A percentile compares a stretch with the other conserved stretches of the same genome.
Conservation (phyloP, 2,329 filamentous ascomycete species). For the Bipolaris bicolor region DNA sequence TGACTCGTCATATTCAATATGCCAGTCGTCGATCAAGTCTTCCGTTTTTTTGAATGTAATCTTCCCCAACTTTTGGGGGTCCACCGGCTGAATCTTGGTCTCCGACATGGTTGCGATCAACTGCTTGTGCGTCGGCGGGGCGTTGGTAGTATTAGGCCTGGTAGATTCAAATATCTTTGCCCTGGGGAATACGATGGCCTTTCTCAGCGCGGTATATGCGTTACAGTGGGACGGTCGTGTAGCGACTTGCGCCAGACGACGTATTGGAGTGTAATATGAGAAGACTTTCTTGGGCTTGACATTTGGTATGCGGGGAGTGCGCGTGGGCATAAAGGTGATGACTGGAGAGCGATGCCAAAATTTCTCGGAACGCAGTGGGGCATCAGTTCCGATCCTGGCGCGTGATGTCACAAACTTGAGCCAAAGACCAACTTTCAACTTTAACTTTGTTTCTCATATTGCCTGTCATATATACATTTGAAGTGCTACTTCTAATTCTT, state of each 20-base stretch:
- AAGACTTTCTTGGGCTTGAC: constrained; percentile 32
- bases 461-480: not conserved
- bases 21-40: constrained; percentile 46
- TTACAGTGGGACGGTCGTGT: constrained; percentile 21
- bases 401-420: constrained; percentile 27
- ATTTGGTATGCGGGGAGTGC: constrained; percentile 43
- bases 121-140: constrained; percentile 8
- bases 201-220: constrained; percentile 35
- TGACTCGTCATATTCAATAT: constrained; percentile 36
- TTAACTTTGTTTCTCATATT: too few species aligned
- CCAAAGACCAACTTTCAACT: not conserved
- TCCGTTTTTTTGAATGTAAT: constrained; percentile 42
- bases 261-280: constrained; percentile 17
- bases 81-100: constrained; percentile 49
- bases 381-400: constrained; percentile 30
- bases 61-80: constrained; percentile 49
- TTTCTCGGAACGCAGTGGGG: constrained; percentile 29
- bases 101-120: constrained; percentile 32
- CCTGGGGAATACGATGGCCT: constrained; percentile 6
- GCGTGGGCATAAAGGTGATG: constrained; percentile 43
- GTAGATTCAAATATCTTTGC: not conserved
- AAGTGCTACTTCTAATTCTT: not conserved
- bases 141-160: not conserved
- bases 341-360: constrained; percentile 34
- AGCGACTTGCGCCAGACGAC: constrained; percentile 36